These are phyloP conservation scores for Setaria italica DNA, from an alignment of 202 grass and related monocot genomes.

Conservation along the genomic window DNA sequence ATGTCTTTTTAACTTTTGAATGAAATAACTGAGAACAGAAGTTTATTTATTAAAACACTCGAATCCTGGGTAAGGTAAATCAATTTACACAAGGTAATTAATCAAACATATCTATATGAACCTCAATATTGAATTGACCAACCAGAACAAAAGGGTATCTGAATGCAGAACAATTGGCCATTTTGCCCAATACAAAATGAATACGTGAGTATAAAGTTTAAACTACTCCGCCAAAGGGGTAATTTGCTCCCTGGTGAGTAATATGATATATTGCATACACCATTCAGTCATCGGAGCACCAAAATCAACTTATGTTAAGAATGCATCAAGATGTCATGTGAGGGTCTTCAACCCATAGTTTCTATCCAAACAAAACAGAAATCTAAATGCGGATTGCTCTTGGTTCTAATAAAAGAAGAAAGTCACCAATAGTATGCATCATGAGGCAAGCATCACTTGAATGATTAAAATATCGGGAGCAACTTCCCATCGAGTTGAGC, in stretches of 20 bases:
- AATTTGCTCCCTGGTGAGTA: not conserved
- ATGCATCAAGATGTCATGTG: not conserved
- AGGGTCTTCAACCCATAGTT: not conserved
- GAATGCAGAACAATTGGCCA: not conserved
- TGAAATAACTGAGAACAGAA: not conserved
- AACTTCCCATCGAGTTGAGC: not conserved
- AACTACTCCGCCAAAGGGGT: not conserved
- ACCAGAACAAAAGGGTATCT: not conserved
- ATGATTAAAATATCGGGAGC: not conserved
- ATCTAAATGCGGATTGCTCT: not conserved
- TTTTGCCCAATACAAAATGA: not conserved
- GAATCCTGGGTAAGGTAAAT: not conserved
- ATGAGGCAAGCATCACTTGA: not conserved
- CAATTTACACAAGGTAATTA: not conserved
- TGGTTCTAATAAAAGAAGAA: not conserved
- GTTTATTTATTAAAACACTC: not conserved
- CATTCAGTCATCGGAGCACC: not conserved
- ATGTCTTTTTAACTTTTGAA: not conserved
- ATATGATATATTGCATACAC: not conserved
- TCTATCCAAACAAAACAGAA: not conserved
- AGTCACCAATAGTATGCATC: not conserved
- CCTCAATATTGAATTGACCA: not conserved
- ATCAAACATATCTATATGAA: not conserved
- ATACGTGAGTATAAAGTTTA: not conserved
- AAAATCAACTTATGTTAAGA: not conserved